Evolutionary conservation across 208 protist genomes (phyloP).

Genomic region (Leishmania lainsoni): DNA sequence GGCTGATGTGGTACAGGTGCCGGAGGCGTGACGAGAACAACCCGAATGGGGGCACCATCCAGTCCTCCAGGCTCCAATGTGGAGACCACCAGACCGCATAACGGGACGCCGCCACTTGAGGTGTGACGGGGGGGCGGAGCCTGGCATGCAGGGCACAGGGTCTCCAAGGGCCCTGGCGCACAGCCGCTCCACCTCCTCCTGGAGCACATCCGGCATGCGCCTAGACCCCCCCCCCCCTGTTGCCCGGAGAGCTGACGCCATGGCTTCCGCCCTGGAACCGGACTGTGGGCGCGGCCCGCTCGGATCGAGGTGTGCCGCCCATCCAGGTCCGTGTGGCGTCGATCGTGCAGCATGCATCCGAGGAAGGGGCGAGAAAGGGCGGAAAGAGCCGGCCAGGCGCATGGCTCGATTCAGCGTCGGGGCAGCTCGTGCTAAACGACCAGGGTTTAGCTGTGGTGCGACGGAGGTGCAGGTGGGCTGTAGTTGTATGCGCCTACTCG

Average conservation of each 20-base stretch:
- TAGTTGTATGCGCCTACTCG: background rate
- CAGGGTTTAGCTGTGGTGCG: background rate
- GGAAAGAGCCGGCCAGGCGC: background rate
- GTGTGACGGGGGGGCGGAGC: background rate
- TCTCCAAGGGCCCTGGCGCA: background rate
- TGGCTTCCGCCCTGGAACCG: background rate
- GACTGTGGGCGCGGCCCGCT: background rate
- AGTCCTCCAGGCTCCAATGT: background rate
- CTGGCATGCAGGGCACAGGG: background rate
- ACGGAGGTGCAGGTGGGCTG: background rate
- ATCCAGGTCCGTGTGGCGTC: background rate
- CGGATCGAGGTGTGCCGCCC: background rate
- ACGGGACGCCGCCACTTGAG: background rate
- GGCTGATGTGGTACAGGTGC: background rate
- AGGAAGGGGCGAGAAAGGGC: background rate
- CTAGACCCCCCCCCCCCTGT: background rate
- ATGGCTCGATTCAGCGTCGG: background rate
- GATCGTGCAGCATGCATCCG: background rate
- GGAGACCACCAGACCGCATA: background rate
- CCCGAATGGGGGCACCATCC: background rate
- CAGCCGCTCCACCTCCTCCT: background rate
- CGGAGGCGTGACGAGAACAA: background rate
- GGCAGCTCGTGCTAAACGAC: background rate
- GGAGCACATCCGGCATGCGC: background rate
- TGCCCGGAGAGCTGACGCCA: background rate